phyloP scores from a whole-genome alignment of 768 basidiomycete species.

The Amanita pallidorosea region DNA sequence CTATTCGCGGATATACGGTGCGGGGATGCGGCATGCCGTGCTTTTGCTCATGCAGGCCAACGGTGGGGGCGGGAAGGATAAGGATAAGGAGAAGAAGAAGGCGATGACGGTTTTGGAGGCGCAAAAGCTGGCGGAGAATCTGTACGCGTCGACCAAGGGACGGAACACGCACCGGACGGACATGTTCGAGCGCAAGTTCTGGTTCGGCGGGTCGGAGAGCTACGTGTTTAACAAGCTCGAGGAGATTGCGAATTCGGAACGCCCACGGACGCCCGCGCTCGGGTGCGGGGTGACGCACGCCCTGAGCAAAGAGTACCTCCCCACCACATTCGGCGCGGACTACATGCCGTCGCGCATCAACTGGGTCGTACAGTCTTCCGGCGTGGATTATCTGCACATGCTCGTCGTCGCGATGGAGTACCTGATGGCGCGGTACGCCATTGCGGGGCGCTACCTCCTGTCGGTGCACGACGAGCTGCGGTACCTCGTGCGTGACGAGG shows the following conservation, averaged over 20 bases:
- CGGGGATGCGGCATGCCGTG: constrained; percentile 89
- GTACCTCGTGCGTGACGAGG: constrained; percentile 83
- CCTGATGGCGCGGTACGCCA: constrained; percentile 69
- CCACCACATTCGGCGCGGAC: constrained; percentile 68
- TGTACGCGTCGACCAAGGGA: constrained; percentile 93
- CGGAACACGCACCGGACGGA: constrained; percentile 70
- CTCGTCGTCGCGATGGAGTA: constrained; percentile 93
- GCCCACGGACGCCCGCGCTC: constrained; percentile 85
- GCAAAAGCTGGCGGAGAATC: constrained; percentile 65
- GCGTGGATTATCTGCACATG: constrained; percentile 96
- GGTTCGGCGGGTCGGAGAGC: constrained; percentile 95
- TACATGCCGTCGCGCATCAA: constrained; percentile 97
- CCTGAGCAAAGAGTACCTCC: constrained; percentile 82
- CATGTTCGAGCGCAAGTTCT: constrained; percentile 76
- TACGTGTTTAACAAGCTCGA: constrained; percentile 98
- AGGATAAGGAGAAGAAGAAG: constrained; percentile 18
- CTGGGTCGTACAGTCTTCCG: constrained; percentile 98
- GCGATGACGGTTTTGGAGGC: constrained; percentile 68
- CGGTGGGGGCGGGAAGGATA: constrained; percentile 4
- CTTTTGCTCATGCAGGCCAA: constrained; percentile 82
- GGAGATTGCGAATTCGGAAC: constrained; percentile 80
- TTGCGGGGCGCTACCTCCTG: constrained; percentile 86
- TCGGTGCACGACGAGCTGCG: constrained; percentile 97
- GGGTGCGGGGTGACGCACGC: constrained; percentile 92
- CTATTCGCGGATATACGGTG: constrained; percentile 98